Evolutionary conservation across 2,329 filamentous ascomycete species (phyloP).

Genomic region (Dothideomycetes sp.): DNA sequence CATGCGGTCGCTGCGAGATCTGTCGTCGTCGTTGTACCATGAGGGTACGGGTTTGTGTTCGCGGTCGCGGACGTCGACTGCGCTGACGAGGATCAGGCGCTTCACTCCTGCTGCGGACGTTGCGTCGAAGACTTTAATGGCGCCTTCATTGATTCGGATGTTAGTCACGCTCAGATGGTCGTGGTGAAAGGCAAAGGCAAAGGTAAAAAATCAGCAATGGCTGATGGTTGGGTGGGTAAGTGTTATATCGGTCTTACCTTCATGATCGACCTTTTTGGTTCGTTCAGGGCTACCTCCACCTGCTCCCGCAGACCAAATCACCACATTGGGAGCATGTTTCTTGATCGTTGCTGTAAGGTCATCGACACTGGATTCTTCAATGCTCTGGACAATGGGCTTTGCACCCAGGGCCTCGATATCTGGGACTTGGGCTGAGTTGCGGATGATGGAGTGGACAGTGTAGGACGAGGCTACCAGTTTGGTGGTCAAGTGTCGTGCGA

Average conservation of each 20-base stretch:
- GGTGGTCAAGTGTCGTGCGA: conserved; percentile 27
- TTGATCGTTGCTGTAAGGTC: conserved; percentile 32
- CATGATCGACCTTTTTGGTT: conserved; percentile 52
- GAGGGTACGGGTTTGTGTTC: conserved; percentile 30
- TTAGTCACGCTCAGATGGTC: background rate
- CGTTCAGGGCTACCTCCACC: conserved; percentile 38
- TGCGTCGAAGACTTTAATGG: conserved; percentile 53
- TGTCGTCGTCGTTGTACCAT: conserved; percentile 37
- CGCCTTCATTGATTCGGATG: no score
- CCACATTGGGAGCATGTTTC: conserved; percentile 25
- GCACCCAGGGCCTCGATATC: conserved; percentile 34
- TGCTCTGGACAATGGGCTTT: conserved; percentile 35
- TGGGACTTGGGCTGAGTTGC: conserved; percentile 24
- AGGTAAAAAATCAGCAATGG: no score
- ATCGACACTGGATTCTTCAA: conserved; percentile 31
- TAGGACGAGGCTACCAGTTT: conserved; percentile 20
- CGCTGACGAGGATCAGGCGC: conserved; percentile 58
- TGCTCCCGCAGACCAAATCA: conserved; percentile 27
- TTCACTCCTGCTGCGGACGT: conserved; percentile 47
- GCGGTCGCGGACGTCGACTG: conserved; percentile 45
- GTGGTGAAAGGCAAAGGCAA: no score
- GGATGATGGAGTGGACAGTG: conserved; percentile 28
- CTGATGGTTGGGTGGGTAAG: no score
- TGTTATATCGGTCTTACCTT: conserved; percentile 25
- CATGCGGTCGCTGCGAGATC: conserved; percentile 27